A percentile compares a stretch with the other conserved stretches of the same genome.
These are phyloP conservation scores for Gaultheria prostrata DNA, from an alignment of 148 eudicot genomes.

Conservation along the genomic window DNA sequence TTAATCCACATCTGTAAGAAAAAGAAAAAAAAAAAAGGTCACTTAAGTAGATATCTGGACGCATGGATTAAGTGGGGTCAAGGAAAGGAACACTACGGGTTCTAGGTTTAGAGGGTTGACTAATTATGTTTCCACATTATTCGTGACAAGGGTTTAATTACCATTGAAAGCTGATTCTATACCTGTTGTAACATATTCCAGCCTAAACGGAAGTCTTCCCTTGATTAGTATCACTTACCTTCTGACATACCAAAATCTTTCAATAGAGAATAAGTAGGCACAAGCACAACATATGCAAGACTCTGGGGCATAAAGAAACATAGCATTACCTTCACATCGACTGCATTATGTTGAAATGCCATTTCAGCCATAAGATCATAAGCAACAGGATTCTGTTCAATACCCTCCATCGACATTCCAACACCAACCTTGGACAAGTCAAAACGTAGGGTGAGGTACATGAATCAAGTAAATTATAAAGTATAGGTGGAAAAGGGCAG, in stretches of 20 bases:
- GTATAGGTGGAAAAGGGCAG: neutral
- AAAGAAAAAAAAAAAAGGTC: neutral
- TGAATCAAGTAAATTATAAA: neutral
- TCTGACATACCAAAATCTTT: neutral
- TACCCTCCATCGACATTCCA: constrained; percentile 65
- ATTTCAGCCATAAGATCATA: constrained; percentile 60
- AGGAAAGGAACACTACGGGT: neutral
- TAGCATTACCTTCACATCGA: constrained; percentile 38
- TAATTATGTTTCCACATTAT: neutral
- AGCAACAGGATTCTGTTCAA: constrained; percentile 54
- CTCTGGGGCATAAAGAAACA: constrained; percentile 2
- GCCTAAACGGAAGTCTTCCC: neutral
- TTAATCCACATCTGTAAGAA: constrained; percentile 40
- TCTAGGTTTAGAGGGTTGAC: neutral
- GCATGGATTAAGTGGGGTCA: neutral
- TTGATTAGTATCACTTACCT: neutral
- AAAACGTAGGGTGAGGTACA: constrained; percentile 16
- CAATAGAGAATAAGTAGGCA: neutral
- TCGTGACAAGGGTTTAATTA: neutral
- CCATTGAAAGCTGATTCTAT: neutral
- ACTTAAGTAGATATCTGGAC: neutral
- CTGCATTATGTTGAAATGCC: constrained; percentile 40
- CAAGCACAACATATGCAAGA: neutral
- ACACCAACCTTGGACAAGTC: constrained; percentile 38
- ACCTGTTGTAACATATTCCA: neutral